Evolutionary conservation across 768 basidiomycete species (phyloP).

Genomic region (Termitomyces titanicus): DNA sequence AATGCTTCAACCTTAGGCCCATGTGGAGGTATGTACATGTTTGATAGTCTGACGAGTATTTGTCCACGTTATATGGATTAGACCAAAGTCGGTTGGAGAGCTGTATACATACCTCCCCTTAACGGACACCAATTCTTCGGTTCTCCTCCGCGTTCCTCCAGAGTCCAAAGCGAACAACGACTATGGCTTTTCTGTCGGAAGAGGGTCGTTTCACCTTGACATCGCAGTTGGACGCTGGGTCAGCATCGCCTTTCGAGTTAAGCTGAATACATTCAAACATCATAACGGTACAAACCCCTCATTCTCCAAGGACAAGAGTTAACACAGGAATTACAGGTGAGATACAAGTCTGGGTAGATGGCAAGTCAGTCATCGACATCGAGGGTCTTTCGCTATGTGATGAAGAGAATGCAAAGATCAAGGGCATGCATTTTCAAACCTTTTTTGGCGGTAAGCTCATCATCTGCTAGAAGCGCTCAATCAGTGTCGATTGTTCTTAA

Average conservation of each 20-base stretch:
- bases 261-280: constrained; percentile 56
- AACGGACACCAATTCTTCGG: constrained; percentile 36
- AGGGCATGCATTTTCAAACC: constrained; percentile 72
- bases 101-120: constrained; percentile 69
- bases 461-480: neutral
- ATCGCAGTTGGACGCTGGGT: constrained; percentile 56
- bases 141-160: constrained; percentile 46
- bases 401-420: constrained; percentile 42
- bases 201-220: constrained; percentile 56
- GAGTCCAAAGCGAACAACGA: constrained; percentile 46
- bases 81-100: constrained; percentile 47
- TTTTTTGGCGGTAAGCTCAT: constrained; percentile 65
- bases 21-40: constrained; percentile 65
- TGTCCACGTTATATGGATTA: neutral
- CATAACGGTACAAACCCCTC: constrained; percentile 46
- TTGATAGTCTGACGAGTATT: too few species aligned
- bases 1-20: constrained; percentile 64
- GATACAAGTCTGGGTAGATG: constrained; percentile 63
- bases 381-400: constrained; percentile 45
- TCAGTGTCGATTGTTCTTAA: neutral
- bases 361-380: constrained; percentile 48
- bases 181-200: constrained; percentile 65
- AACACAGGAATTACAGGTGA: constrained; percentile 39
- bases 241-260: constrained; percentile 61
- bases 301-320: neutral